Conservation (phyloP, 2,329 filamentous ascomycete genomes). For the Talaromyces marneffei region DNA sequence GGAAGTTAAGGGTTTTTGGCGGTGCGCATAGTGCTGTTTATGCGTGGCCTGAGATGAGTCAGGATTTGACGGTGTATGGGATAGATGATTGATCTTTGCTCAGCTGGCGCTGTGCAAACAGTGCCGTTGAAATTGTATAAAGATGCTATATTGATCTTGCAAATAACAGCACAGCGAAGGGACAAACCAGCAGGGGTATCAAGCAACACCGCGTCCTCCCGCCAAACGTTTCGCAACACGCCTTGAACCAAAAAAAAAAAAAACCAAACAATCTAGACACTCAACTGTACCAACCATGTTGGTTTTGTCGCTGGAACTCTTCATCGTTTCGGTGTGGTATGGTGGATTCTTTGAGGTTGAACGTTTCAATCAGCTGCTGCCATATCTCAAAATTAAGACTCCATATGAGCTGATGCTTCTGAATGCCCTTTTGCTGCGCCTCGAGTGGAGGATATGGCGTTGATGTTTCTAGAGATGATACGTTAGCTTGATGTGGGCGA, state of each 20-base stretch:
- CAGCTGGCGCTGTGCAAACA: background rate
- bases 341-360: slow-evolving; percentile 70
- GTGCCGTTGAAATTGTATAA: background rate
- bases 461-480: slow-evolving; percentile 35
- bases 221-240: background rate
- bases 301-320: slow-evolving; percentile 45
- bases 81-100: slow-evolving; percentile 1
- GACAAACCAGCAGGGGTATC: slow-evolving; percentile 2
- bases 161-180: background rate
- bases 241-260: background rate
- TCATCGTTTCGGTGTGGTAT: slow-evolving; percentile 74
- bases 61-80: slow-evolving; percentile 18
- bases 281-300: slow-evolving; percentile 62
- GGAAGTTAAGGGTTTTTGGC: slow-evolving; percentile 18
- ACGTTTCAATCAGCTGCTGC: slow-evolving; percentile 69
- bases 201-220: background rate
- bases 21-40: slow-evolving; percentile 17
- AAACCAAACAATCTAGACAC: background rate
- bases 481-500: slow-evolving; percentile 14
- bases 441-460: slow-evolving; percentile 45
- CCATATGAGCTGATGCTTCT: slow-evolving; percentile 80
- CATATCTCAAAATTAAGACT: slow-evolving; percentile 81
- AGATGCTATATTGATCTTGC: background rate
- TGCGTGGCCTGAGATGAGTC: slow-evolving; percentile 15
- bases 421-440: slow-evolving; percentile 48